Conservation (phyloP, 441 rosid species). For the Sinapis alba region DNA sequence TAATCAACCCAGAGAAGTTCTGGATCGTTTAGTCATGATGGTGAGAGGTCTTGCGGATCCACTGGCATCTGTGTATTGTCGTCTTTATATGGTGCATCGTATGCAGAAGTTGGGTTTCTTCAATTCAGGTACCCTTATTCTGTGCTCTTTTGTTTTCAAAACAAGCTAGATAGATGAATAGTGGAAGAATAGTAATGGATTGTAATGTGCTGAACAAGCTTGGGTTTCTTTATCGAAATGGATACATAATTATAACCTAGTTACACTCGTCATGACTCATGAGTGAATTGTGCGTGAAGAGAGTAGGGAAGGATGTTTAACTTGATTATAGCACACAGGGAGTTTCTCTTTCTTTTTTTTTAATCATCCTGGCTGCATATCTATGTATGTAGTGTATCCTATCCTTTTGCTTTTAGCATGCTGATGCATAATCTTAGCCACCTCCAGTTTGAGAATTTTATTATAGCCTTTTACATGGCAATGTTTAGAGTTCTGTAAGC, state of each 20-base stretch:
- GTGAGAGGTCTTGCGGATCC: conserved; percentile 91
- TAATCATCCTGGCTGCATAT: conserved; percentile 13
- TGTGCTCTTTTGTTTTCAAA: conserved; percentile 2
- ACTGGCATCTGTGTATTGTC: conserved; percentile 79
- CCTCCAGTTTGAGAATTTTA: conserved; percentile 10
- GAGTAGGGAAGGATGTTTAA: conserved; percentile 4
- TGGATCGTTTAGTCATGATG: conserved; percentile 79
- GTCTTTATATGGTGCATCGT: conserved; percentile 75
- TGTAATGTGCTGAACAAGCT: conserved; percentile 8
- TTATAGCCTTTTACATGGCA: conserved; percentile 16
- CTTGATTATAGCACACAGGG: neutral
- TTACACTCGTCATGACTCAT: too few relatives aligned
- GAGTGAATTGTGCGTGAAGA: conserved; percentile 4
- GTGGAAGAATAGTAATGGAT: conserved; percentile 3
- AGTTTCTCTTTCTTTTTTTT: conserved; percentile 14
- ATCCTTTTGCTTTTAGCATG: conserved; percentile 14
- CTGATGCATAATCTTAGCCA: conserved; percentile 10
- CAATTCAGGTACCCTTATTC: conserved; percentile 53
- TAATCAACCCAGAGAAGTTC: conserved; percentile 55
- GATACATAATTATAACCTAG: conserved; percentile 4
- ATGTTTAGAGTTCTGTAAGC: conserved; percentile 3
- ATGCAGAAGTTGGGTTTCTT: conserved; percentile 61
- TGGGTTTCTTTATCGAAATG: conserved; percentile 11
- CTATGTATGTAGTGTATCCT: neutral
- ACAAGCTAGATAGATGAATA: neutral